Conservation (phyloP, 768 basidiomycete genomes). For the Pleurotus platypus region DNA sequence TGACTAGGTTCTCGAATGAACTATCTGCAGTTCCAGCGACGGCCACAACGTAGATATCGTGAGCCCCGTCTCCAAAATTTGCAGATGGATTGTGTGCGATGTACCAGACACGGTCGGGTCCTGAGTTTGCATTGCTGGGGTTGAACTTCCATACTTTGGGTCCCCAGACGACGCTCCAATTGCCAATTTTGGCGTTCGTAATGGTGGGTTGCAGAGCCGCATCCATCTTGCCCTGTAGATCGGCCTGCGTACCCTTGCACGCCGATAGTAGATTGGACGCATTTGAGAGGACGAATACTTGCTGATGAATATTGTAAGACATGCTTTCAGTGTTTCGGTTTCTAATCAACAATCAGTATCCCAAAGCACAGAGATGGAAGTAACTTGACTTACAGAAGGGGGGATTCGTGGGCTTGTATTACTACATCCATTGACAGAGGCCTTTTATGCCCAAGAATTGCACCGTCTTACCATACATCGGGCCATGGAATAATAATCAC, state of each 20-base stretch:
- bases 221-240: not conserved
- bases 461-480: too few species aligned
- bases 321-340: not conserved
- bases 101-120: not conserved
- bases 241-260: not conserved
- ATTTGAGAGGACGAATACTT: not conserved
- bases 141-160: not conserved
- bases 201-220: not conserved
- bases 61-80: not conserved
- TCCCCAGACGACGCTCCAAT: conserved; percentile 2
- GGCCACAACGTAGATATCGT: conserved; percentile 7
- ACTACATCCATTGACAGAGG: too few species aligned
- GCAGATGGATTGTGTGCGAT: conserved; percentile 1
- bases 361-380: too few species aligned
- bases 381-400: too few species aligned
- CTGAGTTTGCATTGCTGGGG: not conserved
- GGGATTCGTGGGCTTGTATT: too few species aligned
- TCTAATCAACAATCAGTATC: too few species aligned
- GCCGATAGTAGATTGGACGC: not conserved
- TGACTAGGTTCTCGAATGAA: not conserved
- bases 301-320: conserved; percentile 4
- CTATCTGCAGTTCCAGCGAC: not conserved
- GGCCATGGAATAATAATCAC: too few species aligned
- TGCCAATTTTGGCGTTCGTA: not conserved
- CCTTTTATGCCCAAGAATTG: too few species aligned